Evolutionary conservation across 2,329 filamentous ascomycete species (phyloP), one percentile per base, ranked within the genome.

Genomic region (Beauveria pseudobassiana): DNA sequence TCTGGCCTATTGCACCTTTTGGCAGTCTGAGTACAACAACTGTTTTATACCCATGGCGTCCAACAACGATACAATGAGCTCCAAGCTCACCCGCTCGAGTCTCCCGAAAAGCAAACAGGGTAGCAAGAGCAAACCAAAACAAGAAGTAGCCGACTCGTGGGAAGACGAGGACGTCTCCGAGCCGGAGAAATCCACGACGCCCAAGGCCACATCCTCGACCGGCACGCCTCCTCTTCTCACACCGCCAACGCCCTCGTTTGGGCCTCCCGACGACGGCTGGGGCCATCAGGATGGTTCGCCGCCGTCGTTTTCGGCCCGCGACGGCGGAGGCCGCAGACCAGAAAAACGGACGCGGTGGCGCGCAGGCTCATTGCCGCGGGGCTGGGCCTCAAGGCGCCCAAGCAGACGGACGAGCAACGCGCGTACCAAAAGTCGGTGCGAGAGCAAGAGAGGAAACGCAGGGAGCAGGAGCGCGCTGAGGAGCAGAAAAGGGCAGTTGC

Each of bases 311-410:
- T 3, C 14, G 34, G 62, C n/a, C 53, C 53, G 49, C 14, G 40
- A 53, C 10, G 24, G 49, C n/a, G 40, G 48, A 7, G 24, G 46
- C 9, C 50, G 68, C 61, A 78, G 90, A 45, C 93, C 92, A 0
- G 93, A 96, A 76, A 96, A 80, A 96, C 93, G 64, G 96, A 96
- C 64, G 91, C 92, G 0, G 91, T 96, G 45, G 95, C 95, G 5
- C 85, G 89, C 64, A 82, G 95, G 63, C 82, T 99, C 84, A 98
- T 99, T 72, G 92, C 91, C 0, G 90, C 89, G 3, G 92, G 90
- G 0, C 77, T 98, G 66, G 95, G 95, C 1, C 84, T 97, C 60
- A 86, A 87, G 69, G 86, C 87, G 40, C 91, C 91, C 38, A 88
- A 85, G 77, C 84, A 87, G 73, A 97, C 91, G 1, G 91, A 96